These are phyloP conservation scores for Pestalotiopsis sp. DNA, from an alignment of 2,329 filamentous ascomycete species.

Conservation along the genomic window DNA sequence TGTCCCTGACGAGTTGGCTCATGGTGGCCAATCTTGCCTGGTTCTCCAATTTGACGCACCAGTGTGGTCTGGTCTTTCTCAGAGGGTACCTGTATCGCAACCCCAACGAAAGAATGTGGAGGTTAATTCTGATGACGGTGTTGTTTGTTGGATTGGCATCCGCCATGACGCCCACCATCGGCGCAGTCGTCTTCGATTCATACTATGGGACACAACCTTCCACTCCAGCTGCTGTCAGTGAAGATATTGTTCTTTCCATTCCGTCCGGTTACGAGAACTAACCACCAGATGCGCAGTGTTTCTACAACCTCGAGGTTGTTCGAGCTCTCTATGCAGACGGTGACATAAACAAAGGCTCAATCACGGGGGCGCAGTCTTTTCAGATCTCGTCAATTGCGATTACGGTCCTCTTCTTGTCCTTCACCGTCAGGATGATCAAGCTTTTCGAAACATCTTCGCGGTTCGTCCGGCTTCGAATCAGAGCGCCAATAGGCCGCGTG, in stretches of 20 bases:
- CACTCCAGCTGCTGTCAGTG: not conserved
- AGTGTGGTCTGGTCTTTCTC: constrained; percentile 10
- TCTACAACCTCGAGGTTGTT: not conserved
- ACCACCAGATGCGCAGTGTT: not conserved
- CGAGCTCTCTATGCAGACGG: constrained; percentile 1
- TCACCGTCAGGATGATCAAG: constrained; percentile 7
- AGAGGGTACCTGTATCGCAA: constrained; percentile 9
- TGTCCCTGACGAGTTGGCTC: constrained; percentile 7
- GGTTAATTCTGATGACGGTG: not conserved
- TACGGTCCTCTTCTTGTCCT: constrained; percentile 2
- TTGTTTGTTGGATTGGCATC: not conserved
- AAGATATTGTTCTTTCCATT: no score
- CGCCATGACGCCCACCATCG: not conserved
- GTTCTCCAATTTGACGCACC: constrained; percentile 13
- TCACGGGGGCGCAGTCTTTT: not conserved
- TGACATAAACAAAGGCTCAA: not conserved
- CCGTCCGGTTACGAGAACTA: not conserved
- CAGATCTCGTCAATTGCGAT: constrained; percentile 4
- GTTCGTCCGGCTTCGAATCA: constrained; percentile 2
- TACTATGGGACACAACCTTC: constrained; percentile 1
- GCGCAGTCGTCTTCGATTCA: constrained; percentile 1
- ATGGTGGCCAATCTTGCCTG: constrained; percentile 12
- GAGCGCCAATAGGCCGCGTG: not conserved
- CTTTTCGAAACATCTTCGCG: constrained; percentile 10
- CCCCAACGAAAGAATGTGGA: constrained; percentile 4